Evolutionary conservation across 768 basidiomycete species (phyloP), one percentile per base, ranked within the genome.

Genomic region (Coprinopsis marcescibilis): DNA sequence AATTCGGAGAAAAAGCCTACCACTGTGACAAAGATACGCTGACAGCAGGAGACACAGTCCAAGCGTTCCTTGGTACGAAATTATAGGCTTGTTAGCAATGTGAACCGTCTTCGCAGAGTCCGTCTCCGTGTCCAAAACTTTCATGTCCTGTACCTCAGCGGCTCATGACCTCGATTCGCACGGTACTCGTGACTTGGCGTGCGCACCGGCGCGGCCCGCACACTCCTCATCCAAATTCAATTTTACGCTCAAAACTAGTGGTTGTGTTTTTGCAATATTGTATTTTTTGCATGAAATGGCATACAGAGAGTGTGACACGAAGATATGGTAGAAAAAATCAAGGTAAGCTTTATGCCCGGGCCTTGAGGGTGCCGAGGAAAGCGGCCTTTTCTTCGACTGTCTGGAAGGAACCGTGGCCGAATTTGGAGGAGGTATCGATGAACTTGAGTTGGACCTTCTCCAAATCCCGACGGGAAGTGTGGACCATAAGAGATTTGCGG

Each of bases 381-480:
- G 89, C 83, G 57, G 78, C 75, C 81, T 97, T 97, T 84, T 97
- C 95, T 72, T 89, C 89, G 73, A 78, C 76, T 40, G 92, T 93
- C 78, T 98, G 93, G 91, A 94, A 96, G 39, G 87, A 83, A 60
- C 93, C 93, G 63, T 96, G 94, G 58, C 94, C 92, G 71, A 92
- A 93, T 71, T 96, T 96, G 69, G 90, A 94, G 34, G 92, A 89
- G 26, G 95, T 97, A 64, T 95, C 93, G 79, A 98, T 95, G 76
- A 94, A 97, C 72, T 95, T 97, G 79, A 96, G 87, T 52, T 85
- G 80, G 52, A 96, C 88, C 76, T 98, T 94, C 80, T 99, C 96
- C 64, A 98, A 81, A 69, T 97, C 91, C 70, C 85, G 81, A 63
- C 93, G 88, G 53, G 86, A 89, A 34, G 95, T 95, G 77, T 94